phyloP scores from a whole-genome alignment of 2,329 filamentous ascomycete species.

The Penicillium sp. region DNA sequence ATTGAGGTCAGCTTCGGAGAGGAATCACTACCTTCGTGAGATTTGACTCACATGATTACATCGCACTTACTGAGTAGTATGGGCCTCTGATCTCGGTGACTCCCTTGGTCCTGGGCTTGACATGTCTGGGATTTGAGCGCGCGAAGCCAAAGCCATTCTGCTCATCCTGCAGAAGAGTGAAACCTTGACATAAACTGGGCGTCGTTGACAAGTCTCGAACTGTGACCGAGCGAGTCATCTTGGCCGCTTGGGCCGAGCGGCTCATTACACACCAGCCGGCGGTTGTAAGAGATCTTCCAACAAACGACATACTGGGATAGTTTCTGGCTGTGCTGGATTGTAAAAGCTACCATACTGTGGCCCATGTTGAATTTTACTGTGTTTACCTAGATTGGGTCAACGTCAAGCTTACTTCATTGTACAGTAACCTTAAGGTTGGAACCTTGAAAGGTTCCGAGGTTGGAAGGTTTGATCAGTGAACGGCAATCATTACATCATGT shows the following conservation, averaged over 20 bases:
- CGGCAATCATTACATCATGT: not conserved
- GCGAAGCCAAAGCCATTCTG: constrained; percentile 53
- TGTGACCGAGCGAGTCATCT: constrained; percentile 3
- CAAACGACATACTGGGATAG: constrained; percentile 9
- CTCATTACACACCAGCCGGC: constrained; percentile 6
- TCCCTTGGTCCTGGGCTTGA: constrained; percentile 51
- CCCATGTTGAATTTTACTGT: not conserved
- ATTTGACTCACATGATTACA: not conserved
- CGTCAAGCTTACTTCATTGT: constrained; percentile 24
- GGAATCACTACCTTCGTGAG: not conserved
- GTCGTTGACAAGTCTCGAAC: constrained; percentile 23
- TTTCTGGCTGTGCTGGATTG: not conserved
- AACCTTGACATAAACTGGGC: constrained; percentile 13
- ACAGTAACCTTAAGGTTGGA: not conserved
- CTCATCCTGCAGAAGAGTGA: constrained; percentile 50
- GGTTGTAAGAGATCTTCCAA: constrained; percentile 1
- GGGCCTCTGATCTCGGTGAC: constrained; percentile 58
- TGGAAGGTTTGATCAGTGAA: no score
- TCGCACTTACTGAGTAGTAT: constrained; percentile 50
- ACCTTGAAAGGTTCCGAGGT: no score
- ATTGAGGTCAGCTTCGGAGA: not conserved
- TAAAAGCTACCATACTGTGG: no score
- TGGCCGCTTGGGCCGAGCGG: constrained; percentile 11
- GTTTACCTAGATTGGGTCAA: constrained; percentile 11
- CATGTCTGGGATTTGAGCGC: constrained; percentile 49